phyloP scores from a whole-genome alignment of 495 filamentous ascomycete species.

The Cercophora scortea region DNA sequence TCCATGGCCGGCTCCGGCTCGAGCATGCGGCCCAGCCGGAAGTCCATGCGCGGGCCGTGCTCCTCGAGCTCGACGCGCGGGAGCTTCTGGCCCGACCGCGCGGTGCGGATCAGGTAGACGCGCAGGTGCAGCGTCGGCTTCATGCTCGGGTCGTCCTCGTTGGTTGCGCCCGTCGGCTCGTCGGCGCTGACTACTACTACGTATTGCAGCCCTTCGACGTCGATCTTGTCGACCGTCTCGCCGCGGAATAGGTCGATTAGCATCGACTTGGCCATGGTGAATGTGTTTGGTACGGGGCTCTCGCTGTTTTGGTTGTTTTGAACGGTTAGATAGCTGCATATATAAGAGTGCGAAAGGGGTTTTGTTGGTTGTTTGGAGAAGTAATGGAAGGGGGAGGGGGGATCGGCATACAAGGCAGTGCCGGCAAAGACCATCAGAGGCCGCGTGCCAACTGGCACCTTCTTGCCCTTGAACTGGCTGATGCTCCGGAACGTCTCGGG shows the following conservation, averaged over 20 bases:
- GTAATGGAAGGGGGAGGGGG: too few species aligned
- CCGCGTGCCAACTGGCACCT: conserved; percentile 73
- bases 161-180: conserved; percentile 42
- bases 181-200: conserved; percentile 71
- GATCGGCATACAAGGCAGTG: conserved; percentile 48
- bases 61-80: conserved; percentile 90
- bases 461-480: conserved; percentile 72
- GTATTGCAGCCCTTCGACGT: conserved; percentile 91
- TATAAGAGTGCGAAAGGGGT: neutral
- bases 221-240: conserved; percentile 61
- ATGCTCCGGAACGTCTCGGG: conserved; percentile 56
- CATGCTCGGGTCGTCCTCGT: conserved; percentile 39
- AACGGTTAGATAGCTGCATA: too few species aligned
- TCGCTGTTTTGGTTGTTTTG: conserved; percentile 37
- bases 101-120: conserved; percentile 75
- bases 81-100: conserved; percentile 75
- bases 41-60: conserved; percentile 93
- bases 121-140: conserved; percentile 73
- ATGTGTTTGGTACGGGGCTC: conserved; percentile 60
- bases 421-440: conserved; percentile 85
- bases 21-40: conserved; percentile 72
- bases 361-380: neutral
- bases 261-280: conserved; percentile 77
- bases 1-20: conserved; percentile 65
- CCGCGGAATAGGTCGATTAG: conserved; percentile 83